phyloP scores from a whole-genome alignment of 148 eudicot species.

The Selenicereus undatus region DNA sequence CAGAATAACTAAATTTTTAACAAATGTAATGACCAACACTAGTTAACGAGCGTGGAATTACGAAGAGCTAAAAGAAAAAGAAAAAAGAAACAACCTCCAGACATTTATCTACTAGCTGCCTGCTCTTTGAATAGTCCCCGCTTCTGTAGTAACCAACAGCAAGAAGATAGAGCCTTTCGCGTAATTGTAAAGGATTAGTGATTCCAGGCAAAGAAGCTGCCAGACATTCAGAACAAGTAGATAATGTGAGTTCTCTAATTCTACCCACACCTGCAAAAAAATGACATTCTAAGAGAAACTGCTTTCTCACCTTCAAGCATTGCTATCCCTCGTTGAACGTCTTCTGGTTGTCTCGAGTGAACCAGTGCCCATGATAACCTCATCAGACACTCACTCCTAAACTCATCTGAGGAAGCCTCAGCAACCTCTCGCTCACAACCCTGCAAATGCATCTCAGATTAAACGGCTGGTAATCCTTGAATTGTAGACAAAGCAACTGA shows the following conservation, averaged over 20 bases:
- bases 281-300: not conserved
- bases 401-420: constrained; percentile 43
- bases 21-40: not conserved
- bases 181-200: constrained; percentile 40
- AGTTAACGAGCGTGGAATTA: not conserved
- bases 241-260: not conserved
- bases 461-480: not conserved
- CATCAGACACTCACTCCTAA: constrained; percentile 43
- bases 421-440: constrained; percentile 65
- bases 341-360: constrained; percentile 48
- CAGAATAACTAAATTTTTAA: not conserved
- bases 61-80: not conserved
- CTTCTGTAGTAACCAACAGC: constrained; percentile 72
- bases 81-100: constrained; percentile 45
- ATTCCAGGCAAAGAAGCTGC: constrained; percentile 19
- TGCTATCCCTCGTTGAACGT: constrained; percentile 62
- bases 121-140: constrained; percentile 52
- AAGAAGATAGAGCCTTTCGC: constrained; percentile 64
- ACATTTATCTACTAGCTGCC: constrained; percentile 54
- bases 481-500: not conserved
- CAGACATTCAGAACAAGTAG: not conserved
- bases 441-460: constrained; percentile 25
- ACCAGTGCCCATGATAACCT: constrained; percentile 70
- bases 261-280: not conserved
- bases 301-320: constrained; percentile 51